These are phyloP conservation scores for Solanum hybrid DNA, from an alignment of 305 asterid genomes.

Conservation along the genomic window DNA sequence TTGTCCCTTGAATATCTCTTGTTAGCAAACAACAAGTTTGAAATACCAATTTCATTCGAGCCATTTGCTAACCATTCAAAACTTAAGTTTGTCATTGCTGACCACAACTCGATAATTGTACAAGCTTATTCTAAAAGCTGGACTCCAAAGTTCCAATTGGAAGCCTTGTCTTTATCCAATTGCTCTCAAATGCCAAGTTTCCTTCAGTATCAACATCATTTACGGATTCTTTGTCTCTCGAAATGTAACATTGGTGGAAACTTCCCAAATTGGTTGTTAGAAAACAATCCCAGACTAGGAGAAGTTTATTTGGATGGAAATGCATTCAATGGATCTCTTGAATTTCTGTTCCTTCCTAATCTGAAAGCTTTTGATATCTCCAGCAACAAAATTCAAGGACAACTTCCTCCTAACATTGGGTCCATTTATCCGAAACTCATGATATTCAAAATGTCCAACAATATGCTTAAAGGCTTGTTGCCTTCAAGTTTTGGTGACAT, in stretches of 20 bases:
- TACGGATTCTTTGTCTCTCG: not conserved
- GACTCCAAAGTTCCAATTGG: not conserved
- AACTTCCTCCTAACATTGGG: not conserved
- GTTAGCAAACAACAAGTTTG: not conserved
- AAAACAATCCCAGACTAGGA: not conserved
- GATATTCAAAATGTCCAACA: not conserved
- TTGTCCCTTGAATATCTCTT: slow-evolving; percentile 3
- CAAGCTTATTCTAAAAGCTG: not conserved
- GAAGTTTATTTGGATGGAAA: not conserved
- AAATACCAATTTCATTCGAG: not conserved
- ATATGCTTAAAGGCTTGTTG: not conserved
- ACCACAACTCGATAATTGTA: not conserved
- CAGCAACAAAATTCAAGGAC: not conserved
- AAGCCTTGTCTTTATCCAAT: not conserved
- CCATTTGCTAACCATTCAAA: slow-evolving; percentile 6
- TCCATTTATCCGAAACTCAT: not conserved
- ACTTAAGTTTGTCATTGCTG: not conserved
- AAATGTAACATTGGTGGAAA: not conserved
- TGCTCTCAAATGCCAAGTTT: not conserved
- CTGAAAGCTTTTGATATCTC: not conserved
- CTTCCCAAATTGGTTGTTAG: slow-evolving; percentile 7
- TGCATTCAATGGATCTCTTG: not conserved
- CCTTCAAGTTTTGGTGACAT: not conserved
- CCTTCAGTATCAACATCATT: not conserved
- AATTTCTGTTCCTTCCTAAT: not conserved